A percentile compares a stretch with the other conserved stretches of the same genome.
These are phyloP conservation scores for Yamadazyma dushanensis DNA, from an alignment of 1,139 yeast genomes.

Conservation along the genomic window DNA sequence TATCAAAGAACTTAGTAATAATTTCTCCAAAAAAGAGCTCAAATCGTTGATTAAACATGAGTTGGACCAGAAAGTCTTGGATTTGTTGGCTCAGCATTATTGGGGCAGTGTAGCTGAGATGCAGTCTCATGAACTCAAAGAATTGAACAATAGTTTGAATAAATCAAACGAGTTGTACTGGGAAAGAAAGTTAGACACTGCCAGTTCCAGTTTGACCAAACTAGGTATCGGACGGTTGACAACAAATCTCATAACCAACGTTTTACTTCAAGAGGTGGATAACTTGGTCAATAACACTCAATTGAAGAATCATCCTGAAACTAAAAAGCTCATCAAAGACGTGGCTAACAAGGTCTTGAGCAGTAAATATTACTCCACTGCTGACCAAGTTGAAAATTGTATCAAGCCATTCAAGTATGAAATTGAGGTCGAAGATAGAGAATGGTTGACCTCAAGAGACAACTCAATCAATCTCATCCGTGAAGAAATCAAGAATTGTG, in stretches of 20 bases:
- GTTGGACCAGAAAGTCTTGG: slow-evolving; percentile 84
- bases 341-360: slow-evolving; percentile 82
- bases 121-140: slow-evolving; percentile 53
- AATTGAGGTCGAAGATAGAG: slow-evolving; percentile 92
- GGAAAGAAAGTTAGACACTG: slow-evolving; percentile 82
- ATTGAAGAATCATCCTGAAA: slow-evolving; percentile 80
- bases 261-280: slow-evolving; percentile 74
- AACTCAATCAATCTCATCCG: slow-evolving; percentile 71
- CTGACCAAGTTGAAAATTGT: slow-evolving; percentile 98
- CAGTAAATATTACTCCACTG: slow-evolving; percentile 82
- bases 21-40: slow-evolving; percentile 81
- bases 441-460: slow-evolving; percentile 83
- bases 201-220: slow-evolving; percentile 83
- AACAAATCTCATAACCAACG: slow-evolving; percentile 78
- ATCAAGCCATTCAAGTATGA: slow-evolving; percentile 97
- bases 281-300: slow-evolving; percentile 73
- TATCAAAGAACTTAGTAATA: slow-evolving; percentile 81
- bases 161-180: slow-evolving; percentile 76
- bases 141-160: slow-evolving; percentile 46
- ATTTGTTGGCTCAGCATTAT: slow-evolving; percentile 82
- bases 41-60: slow-evolving; percentile 77
- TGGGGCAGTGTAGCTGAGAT: slow-evolving; percentile 53
- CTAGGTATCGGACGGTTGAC: slow-evolving; percentile 91
- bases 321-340: slow-evolving; percentile 75
- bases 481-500: slow-evolving; percentile 86